These are phyloP conservation scores for Trichoderma aggressivum DNA, from an alignment of 2,329 filamentous ascomycete species.

Conservation along the genomic window DNA sequence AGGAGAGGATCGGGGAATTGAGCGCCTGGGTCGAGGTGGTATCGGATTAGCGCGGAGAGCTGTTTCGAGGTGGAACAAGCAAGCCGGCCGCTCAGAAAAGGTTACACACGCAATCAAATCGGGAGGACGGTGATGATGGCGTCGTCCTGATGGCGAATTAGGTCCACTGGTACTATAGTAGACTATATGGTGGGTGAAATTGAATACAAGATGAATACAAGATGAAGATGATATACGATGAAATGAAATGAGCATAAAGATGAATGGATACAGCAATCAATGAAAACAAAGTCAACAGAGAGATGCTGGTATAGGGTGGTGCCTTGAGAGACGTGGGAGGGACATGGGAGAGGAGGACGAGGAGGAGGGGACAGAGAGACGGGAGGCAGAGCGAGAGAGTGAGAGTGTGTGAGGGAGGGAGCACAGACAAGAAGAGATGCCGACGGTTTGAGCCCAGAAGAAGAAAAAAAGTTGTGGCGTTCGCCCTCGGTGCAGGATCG, in stretches of 20 bases:
- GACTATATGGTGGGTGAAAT: no score
- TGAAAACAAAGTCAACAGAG: not conserved
- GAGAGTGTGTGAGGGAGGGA: not conserved
- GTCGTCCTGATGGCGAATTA: not conserved
- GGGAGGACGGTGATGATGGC: not conserved
- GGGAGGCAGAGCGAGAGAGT: not conserved
- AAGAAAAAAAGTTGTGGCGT: not conserved
- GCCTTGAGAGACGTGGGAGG: not conserved
- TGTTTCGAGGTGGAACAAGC: not conserved
- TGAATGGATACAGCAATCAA: not conserved
- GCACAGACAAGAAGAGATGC: not conserved
- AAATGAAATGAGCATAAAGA: not conserved
- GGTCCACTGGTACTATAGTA: no score
- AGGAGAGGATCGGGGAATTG: not conserved
- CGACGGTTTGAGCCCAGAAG: not conserved
- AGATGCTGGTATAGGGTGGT: not conserved
- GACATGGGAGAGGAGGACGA: not conserved
- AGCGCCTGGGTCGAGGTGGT: not conserved
- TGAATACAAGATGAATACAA: no score
- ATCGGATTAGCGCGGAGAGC: not conserved
- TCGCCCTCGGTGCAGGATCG: conserved; percentile 6
- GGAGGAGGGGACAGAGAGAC: not conserved
- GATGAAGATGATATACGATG: no score
- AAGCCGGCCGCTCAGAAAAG: not conserved
- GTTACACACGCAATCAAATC: not conserved